These are phyloP conservation scores for Gossypium turneri DNA, from an alignment of 345 rosid genomes.

Conservation along the genomic window DNA sequence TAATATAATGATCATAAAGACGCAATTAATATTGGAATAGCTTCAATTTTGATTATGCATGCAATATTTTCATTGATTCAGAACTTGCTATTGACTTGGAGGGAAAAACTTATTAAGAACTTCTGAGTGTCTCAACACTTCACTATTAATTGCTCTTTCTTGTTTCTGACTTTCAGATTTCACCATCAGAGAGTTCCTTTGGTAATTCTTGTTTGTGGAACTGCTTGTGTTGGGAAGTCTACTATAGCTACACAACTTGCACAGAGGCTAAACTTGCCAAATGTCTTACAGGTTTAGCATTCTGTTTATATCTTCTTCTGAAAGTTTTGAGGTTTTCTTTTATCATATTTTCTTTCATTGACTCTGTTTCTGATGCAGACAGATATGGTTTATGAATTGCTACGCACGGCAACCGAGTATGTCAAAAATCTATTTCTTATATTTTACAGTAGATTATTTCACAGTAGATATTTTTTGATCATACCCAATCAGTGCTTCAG, in stretches of 20 bases:
- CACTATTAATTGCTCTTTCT: conserved; percentile 3
- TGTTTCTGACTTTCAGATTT: conserved; percentile 48
- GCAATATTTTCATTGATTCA: neutral
- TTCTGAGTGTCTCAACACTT: conserved; percentile 3
- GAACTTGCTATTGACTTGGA: neutral
- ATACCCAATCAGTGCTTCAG: conserved; percentile 1
- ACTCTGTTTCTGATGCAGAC: conserved; percentile 44
- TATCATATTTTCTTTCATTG: neutral
- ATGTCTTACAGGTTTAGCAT: conserved; percentile 77
- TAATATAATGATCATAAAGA: conserved; percentile 1
- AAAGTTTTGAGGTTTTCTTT: neutral
- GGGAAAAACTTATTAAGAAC: neutral
- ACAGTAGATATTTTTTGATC: conserved; percentile 4
- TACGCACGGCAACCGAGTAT: conserved; percentile 89
- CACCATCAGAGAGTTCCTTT: conserved; percentile 98
- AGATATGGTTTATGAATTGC: conserved; percentile 84
- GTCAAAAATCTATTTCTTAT: conserved; percentile 19
- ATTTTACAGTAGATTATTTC: neutral
- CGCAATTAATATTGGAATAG: neutral
- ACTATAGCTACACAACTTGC: conserved; percentile 98
- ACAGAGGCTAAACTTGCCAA: conserved; percentile 93
- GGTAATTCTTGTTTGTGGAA: conserved; percentile 97
- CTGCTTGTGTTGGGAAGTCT: conserved; percentile 97
- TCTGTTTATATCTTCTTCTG: neutral
- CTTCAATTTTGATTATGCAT: conserved; percentile 8